Percentiles rank a stretch among this genome's conserved stretches.
These are phyloP conservation scores for Penicillium verrucosum DNA, from an alignment of 2,329 filamentous ascomycete species.

Conservation along the genomic window DNA sequence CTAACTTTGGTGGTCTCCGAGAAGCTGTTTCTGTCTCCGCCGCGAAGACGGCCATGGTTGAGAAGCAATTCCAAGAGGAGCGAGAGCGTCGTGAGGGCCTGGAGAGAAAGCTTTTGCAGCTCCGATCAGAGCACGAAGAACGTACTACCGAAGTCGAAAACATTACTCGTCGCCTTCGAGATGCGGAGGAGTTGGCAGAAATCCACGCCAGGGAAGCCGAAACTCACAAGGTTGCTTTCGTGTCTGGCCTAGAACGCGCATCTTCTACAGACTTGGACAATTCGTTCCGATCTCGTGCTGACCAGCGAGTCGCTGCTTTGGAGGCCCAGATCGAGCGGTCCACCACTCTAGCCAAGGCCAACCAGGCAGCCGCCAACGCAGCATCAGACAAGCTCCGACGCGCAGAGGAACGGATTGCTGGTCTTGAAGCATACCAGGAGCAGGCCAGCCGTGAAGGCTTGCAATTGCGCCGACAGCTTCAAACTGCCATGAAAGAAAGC, in stretches of 20 bases:
- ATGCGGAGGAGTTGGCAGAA: constrained; percentile 84
- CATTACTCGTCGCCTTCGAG: constrained; percentile 69
- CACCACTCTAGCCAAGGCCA: constrained; percentile 77
- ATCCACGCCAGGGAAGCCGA: constrained; percentile 83
- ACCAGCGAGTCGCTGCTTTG: constrained; percentile 64
- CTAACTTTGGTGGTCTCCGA: constrained; percentile 70
- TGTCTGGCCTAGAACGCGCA: constrained; percentile 77
- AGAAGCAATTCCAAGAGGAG: constrained; percentile 77
- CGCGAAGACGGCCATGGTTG: constrained; percentile 71
- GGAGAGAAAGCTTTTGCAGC: constrained; percentile 70
- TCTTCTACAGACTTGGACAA: constrained; percentile 42
- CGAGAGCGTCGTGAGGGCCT: constrained; percentile 69
- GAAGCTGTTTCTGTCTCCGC: constrained; percentile 75
- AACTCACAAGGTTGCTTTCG: constrained; percentile 76
- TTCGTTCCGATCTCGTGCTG: constrained; percentile 37
- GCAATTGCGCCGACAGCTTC: constrained; percentile 82
- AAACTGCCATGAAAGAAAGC: constrained; percentile 76
- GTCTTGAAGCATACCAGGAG: constrained; percentile 94
- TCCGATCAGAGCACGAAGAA: constrained; percentile 80
- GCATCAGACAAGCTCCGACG: constrained; percentile 85
- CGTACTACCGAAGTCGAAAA: constrained; percentile 73
- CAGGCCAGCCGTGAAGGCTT: constrained; percentile 93
- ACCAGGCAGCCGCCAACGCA: constrained; percentile 80
- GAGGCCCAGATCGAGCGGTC: constrained; percentile 77
- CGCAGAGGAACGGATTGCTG: constrained; percentile 94